phyloP scores from a whole-genome alignment of 495 filamentous ascomycete species.

The Penicillium roqueforti region DNA sequence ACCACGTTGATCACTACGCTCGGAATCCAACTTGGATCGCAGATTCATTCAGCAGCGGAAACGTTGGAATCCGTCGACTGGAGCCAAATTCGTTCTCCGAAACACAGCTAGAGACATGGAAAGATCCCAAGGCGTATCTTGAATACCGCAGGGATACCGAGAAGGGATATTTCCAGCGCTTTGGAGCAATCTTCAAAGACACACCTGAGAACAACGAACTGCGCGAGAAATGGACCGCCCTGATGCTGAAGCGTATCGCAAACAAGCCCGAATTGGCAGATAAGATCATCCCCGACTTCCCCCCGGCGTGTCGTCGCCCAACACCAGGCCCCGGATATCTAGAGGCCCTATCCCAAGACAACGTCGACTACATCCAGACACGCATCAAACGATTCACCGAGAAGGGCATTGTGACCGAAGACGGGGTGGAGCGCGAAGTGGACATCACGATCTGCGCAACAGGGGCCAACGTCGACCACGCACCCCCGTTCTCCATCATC shows the following conservation, averaged over 20 bases:
- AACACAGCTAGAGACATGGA: constrained; percentile 46
- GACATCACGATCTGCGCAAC: constrained; percentile 67
- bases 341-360: constrained; percentile 59
- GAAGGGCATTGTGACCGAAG: constrained; percentile 52
- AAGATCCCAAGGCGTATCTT: constrained; percentile 47
- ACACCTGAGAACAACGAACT: constrained; percentile 46
- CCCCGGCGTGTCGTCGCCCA: constrained; percentile 62
- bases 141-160: constrained; percentile 50
- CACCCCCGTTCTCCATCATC: constrained; percentile 56
- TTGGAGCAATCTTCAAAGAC: constrained; percentile 52
- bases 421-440: constrained; percentile 47
- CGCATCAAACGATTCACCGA: constrained; percentile 55
- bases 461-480: constrained; percentile 57
- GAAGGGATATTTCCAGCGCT: constrained; percentile 53
- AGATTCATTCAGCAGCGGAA: constrained; percentile 43
- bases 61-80: constrained; percentile 32
- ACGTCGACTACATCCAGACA: constrained; percentile 56
- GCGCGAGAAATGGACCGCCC: constrained; percentile 47
- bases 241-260: constrained; percentile 49
- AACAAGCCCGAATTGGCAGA: constrained; percentile 53
- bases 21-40: constrained; percentile 69
- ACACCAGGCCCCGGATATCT: constrained; percentile 72
- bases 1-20: constrained; percentile 60
- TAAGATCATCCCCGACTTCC: constrained; percentile 59
- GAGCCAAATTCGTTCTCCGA: constrained; percentile 48